Base-by-base conservation (phyloP, 768 basidiomycete genomes). In the Hemileccinum rubropunctum region DNA sequence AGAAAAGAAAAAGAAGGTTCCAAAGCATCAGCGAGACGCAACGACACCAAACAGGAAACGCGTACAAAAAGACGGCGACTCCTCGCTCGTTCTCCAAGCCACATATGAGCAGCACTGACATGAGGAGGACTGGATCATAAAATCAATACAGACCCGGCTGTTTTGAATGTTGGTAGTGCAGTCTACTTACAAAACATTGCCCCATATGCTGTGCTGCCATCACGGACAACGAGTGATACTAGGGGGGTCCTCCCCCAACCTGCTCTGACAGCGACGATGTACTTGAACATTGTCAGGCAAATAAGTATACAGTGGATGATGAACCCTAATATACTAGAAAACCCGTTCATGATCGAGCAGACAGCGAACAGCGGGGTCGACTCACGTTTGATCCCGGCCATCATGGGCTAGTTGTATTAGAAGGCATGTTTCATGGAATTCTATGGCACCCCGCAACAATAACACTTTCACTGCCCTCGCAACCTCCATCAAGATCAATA, bases 231-330 rank as follows among this genome's bases (percentile, higher is more conserved):
- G 15, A 61, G 55, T 6, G 45, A 58, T 18, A 61, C 37, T 4
- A 60, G 52, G 4, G 59, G 55, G 2, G 52, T 43, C n/a, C 45
- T 57, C 3, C 49, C 56, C 52, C 51, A 48, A 12, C 54, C 58
- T 4, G 49, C 46, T 35, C 43, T 60, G 35, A 41, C 32, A 23
- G 47, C 56, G 6, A 47, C 5, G 20, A 38, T 46, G 30, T 57
- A 60, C 44, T 23, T 60, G 50, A 47, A 44, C 42, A 46, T 20
- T 3, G 51, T 57, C 35, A 60, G 34, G 37, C 41, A 6, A 15
- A 58, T 33, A 10, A 60, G 23, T 10, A 37, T 33, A 33, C 49
- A 54, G 20, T 60, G 59, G 10, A 38, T 46, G 14, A 28, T 13
- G 15, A 59, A 51, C 23, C 23, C 23, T 23, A 23, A 23, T 6